Percentiles rank a stretch among this genome's conserved stretches.
phyloP scores from a whole-genome alignment of 371 early-diverging fungal species.

The Mortierella sp. region DNA sequence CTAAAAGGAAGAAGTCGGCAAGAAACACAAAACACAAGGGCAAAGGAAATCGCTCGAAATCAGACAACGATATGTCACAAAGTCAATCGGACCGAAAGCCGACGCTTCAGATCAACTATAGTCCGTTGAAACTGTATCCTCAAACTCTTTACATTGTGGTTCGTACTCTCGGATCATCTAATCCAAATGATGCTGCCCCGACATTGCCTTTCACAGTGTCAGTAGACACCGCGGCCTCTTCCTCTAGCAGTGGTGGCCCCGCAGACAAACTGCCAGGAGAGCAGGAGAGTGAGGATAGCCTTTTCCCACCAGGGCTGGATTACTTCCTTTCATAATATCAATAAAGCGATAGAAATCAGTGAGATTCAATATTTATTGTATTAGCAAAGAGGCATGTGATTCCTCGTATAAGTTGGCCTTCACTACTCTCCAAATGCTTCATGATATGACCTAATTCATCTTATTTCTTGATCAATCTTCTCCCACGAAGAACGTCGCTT shows the following conservation, averaged over 20 bases:
- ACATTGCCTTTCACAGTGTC: conserved; percentile 17
- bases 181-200: not conserved
- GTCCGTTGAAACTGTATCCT: conserved; percentile 24
- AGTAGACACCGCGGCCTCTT: not conserved
- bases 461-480: conserved; percentile 23
- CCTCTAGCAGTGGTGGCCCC: not conserved
- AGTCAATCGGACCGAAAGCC: conserved; percentile 42
- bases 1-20: conserved; percentile 8
- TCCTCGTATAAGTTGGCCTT: too few relatives aligned
- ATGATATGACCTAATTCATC: not conserved
- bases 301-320: conserved; percentile 45
- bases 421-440: not conserved
- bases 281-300: conserved; percentile 22
- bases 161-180: conserved; percentile 11
- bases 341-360: not conserved
- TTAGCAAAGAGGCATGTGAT: too few relatives aligned
- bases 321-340: conserved; percentile 16
- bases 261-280: not conserved
- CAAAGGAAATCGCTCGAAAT: conserved; percentile 16
- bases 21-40: not conserved
- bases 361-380: not conserved
- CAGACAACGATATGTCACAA: not conserved
- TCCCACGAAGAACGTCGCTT: conserved; percentile 74
- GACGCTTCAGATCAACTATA: conserved; percentile 38
- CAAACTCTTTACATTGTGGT: conserved; percentile 48